A percentile compares a stretch with the other conserved stretches of the same genome.
Conservation (phyloP, 2,329 filamentous ascomycete species). For the Fusarium tanahbumbuense region DNA sequence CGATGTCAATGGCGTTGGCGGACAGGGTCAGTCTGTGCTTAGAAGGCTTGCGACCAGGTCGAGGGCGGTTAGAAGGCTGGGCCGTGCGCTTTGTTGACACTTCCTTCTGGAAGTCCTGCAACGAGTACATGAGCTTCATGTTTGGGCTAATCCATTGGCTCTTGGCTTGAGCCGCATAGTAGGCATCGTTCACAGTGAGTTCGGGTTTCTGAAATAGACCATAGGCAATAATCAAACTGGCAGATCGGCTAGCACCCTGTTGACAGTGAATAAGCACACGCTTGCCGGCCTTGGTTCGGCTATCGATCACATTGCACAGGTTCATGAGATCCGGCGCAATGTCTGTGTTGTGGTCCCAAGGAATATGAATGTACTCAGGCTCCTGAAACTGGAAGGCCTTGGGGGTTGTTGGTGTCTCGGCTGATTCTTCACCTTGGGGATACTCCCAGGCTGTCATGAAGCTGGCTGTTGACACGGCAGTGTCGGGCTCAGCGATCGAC, state of each 20-base stretch:
- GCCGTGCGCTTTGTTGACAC: conserved; percentile 63
- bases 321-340: conserved; percentile 81
- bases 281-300: conserved; percentile 77
- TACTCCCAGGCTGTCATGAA: conserved; percentile 72
- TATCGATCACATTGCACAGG: conserved; percentile 81
- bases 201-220: conserved; percentile 82
- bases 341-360: conserved; percentile 90
- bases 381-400: conserved; percentile 63
- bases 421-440: conserved; percentile 53
- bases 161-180: conserved; percentile 81
- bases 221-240: conserved; percentile 87
- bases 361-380: conserved; percentile 88
- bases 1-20: conserved; percentile 66
- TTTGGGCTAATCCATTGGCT: conserved; percentile 92
- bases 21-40: conserved; percentile 72
- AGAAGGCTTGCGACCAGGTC: conserved; percentile 65
- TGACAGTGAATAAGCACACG: conserved; percentile 86
- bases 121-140: conserved; percentile 91
- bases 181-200: conserved; percentile 83
- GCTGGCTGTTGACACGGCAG: conserved; percentile 67
- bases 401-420: conserved; percentile 65
- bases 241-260: conserved; percentile 86
- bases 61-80: conserved; percentile 61
- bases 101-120: conserved; percentile 82
- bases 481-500: conserved; percentile 60